These are phyloP conservation scores for Afroboletus lepidellus DNA, from an alignment of 1,284 basidiomycete genomes.

Conservation along the genomic window DNA sequence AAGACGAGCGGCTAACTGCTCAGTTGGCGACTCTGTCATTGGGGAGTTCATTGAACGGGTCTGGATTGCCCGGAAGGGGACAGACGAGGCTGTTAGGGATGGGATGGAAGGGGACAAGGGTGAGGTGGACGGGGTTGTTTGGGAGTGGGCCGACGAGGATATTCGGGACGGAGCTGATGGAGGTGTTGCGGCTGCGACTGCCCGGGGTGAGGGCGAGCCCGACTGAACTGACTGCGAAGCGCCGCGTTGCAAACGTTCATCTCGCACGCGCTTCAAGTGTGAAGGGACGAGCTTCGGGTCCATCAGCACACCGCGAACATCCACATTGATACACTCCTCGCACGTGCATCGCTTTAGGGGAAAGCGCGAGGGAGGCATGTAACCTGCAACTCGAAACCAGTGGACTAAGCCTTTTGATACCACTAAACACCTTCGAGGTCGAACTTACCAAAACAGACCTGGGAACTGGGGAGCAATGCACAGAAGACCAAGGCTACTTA, in stretches of 20 bases:
- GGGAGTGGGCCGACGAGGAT: not conserved
- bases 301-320: not conserved
- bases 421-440: too few species aligned
- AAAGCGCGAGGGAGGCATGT: not conserved
- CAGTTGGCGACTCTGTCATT: not conserved
- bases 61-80: too few species aligned
- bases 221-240: not conserved
- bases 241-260: not conserved
- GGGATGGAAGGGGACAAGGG: not conserved
- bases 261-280: not conserved
- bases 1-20: not conserved
- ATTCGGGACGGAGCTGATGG: not conserved
- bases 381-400: not conserved
- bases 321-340: not conserved
- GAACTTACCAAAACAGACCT: not conserved
- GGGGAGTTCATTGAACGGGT: not conserved
- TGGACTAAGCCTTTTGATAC: not conserved
- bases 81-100: not conserved
- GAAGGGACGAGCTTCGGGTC: not conserved
- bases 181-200: not conserved
- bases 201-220: too few species aligned
- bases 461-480: too few species aligned
- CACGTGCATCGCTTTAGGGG: not conserved
- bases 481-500: too few species aligned
- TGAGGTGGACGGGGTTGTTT: not conserved